Evolutionary conservation across 1,284 basidiomycete species (phyloP).

Genomic region (Papiliotrema nemorosa): DNA sequence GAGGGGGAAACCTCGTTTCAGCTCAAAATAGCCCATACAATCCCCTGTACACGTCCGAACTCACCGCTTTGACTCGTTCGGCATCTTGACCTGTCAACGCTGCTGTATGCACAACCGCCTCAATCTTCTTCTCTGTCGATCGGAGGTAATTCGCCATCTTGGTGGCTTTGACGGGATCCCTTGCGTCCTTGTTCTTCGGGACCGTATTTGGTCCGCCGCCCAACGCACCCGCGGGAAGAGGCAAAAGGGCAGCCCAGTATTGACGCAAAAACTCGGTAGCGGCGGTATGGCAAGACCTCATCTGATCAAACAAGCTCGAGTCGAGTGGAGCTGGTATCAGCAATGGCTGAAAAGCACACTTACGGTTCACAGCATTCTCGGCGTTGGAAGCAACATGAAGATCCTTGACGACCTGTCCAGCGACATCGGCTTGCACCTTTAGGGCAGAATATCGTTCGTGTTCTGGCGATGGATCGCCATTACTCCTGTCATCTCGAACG

Average conservation of each 20-base stretch:
- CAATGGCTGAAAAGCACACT: conserved; percentile 6
- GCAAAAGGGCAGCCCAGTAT: conserved; percentile 87
- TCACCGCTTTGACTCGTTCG: conserved; percentile 62
- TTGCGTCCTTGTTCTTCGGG: conserved; percentile 9
- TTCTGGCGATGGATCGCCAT: no score
- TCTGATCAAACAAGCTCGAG: conserved; percentile 68
- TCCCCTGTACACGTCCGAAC: conserved; percentile 36
- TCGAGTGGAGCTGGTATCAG: conserved; percentile 67
- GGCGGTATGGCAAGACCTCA: conserved; percentile 84
- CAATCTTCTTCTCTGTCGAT: conserved; percentile 75
- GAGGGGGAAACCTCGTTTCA: background rate
- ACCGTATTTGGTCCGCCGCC: conserved; percentile 18
- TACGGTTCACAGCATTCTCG: conserved; percentile 31
- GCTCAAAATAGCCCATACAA: background rate
- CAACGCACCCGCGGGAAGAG: conserved; percentile 60
- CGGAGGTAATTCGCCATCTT: conserved; percentile 80
- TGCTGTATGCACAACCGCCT: conserved; percentile 66
- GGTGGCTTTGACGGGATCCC: conserved; percentile 58
- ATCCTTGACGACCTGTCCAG: conserved; percentile 33
- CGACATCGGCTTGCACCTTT: conserved; percentile 31
- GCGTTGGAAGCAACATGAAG: conserved; percentile 34
- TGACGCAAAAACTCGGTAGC: conserved; percentile 94
- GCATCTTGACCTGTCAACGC: conserved; percentile 62
- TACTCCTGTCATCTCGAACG: conserved; percentile 16
- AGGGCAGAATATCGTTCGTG: conserved; percentile 28